Evolutionary conservation across 805 yeast species (phyloP), one percentile per base, ranked within the genome.

Genomic region (Groenewaldozyma tartarivorans): DNA sequence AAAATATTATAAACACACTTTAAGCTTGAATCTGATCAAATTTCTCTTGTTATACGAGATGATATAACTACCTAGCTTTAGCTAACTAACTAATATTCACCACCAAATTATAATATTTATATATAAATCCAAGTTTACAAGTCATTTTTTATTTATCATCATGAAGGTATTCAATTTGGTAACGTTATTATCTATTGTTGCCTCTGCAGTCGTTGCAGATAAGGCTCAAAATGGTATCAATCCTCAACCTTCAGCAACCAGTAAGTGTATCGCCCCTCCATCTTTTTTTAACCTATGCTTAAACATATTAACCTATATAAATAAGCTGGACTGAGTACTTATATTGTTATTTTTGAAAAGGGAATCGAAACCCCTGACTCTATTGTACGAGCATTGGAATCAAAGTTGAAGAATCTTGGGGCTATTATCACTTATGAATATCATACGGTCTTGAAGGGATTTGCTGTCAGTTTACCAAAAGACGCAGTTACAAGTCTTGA

Each of bases 231-330:
- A n/a, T n/a, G 3, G 50, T 43, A 41, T 26, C 6, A 7, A 26
- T 7, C n/a, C n/a, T n/a, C n/a, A n/a, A n/a, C n/a, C n/a, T n/a
- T n/a, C n/a, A n/a, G n/a, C n/a, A n/a, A n/a, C 32, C 47, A n/a
- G n/a, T n/a, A 81, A 79, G 44, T 87, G 87, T 55, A 80, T 87
- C 41, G 84, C 95, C 4, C n/a, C n/a, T 11, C 30, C 11, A 26
- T 26, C n/a, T n/a, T n/a, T 26, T 11, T 26, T 26, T 26, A 11
- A 26, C 30, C n/a, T 26, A n/a, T n/a, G n/a, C n/a, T n/a, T n/a
- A n/a, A n/a, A n/a, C n/a, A n/a, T n/a, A n/a, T n/a, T 5, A 20
- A 30, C 29, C 11, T 26, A 4, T 13, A 31, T 15, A 20, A 21
- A 19, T 17, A n/a, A 7, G 27, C 35, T 3, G 31, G 20, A 5